Base-by-base conservation (phyloP, 225 moss, liverwort and hornwort genomes). In the Asterella californica region DNA sequence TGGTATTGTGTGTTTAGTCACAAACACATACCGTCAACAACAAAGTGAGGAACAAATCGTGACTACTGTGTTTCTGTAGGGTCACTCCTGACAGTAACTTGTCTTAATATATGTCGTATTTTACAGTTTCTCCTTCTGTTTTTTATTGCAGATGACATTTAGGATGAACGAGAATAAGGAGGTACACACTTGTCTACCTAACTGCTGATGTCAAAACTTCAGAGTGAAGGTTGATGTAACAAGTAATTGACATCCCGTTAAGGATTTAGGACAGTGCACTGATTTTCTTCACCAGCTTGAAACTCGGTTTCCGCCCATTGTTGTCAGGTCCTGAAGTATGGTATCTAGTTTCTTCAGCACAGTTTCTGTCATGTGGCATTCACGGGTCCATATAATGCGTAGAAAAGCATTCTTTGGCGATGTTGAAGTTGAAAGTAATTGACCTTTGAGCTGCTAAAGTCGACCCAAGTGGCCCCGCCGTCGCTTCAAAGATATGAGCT, bases 111-210 rank as follows among this genome's bases (percentile, higher is more conserved):
- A 48, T 30, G 49, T 22, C 22, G n/a, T 0, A 45, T 30, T 74
- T 9, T 19, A 8, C 0, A 32, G 24, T 14, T 49, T 74, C 1
- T 34, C 2, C 25, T 24, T 29, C 6, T 15, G 0, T 74, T 74
- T 14, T 75, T 45, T 46, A 4, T 45, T 15, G 66, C 78, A 78
- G 78, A 78, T 78, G 78, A 66, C 25, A 21, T 78, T 78, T 49
- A 78, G 49, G 49, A 65, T 78, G 67, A 78, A 78, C 29, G 78
- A 78, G 65, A 78, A 65, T 12, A 78, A 78, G 33, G 78, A 50
- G 76, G 76, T 76, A 76, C 2, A 36, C 46, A 45, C 53, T 10
- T 32, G 7, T 54, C 34, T 14, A 2, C 2, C n/a, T 48, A 0
- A 45, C 25, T 42, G 12, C 0, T 10, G 12, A 57, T 57, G 1